Conservation (phyloP, 2,329 filamentous ascomycete genomes). For the Penicillium sp. region DNA sequence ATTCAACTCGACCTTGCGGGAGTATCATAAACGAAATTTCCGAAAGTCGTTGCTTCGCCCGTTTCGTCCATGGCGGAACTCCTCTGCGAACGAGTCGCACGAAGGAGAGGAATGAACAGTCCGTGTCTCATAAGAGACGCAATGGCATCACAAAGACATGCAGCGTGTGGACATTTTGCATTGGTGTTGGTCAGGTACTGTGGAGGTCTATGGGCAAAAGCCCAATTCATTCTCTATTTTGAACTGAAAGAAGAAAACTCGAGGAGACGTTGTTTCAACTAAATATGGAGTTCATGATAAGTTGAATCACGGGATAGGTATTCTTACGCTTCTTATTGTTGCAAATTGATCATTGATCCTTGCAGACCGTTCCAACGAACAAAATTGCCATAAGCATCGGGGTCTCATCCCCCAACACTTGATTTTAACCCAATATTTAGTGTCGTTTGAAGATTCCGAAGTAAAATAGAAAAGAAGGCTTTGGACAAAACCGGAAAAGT, state of each 20-base stretch:
- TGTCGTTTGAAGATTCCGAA: no score
- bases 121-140: not conserved
- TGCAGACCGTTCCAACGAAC: not conserved
- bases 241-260: not conserved
- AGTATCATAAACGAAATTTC: conserved; percentile 8
- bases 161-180: not conserved
- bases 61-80: conserved; percentile 9
- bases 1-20: conserved; percentile 18
- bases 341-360: not conserved
- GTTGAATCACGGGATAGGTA: not conserved
- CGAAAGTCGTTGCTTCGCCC: conserved; percentile 18
- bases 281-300: not conserved
- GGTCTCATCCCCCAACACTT: not conserved
- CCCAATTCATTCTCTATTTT: no score
- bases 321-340: conserved; percentile 6
- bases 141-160: not conserved
- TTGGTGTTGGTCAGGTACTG: not conserved
- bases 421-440: no score
- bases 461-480: not conserved
- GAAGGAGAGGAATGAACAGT: not conserved
- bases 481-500: conserved; percentile 8
- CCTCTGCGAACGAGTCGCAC: not conserved
- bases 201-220: no score
- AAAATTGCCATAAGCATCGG: not conserved
- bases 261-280: not conserved